Percentiles rank a stretch among this genome's conserved stretches.
phyloP scores from a whole-genome alignment of 345 rosid species.

The Eucalyptus microcorys region DNA sequence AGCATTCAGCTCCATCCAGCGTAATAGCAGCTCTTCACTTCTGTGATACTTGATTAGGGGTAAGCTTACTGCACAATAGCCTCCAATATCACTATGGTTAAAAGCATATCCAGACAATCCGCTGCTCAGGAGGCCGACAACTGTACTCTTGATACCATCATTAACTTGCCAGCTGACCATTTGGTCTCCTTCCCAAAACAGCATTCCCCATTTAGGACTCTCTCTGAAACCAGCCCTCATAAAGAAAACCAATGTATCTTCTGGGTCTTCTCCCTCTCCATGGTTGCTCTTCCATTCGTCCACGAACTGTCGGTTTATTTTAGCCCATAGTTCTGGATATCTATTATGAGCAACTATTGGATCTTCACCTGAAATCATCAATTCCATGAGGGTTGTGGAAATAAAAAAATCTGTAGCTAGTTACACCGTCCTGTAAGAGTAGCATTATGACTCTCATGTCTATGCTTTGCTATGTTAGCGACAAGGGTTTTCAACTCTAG shows the following conservation, averaged over 20 bases:
- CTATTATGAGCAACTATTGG: slow-evolving; percentile 59
- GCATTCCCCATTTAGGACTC: slow-evolving; percentile 68
- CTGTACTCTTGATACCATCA: slow-evolving; percentile 68
- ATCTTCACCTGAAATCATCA: slow-evolving; percentile 42
- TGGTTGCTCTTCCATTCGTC: slow-evolving; percentile 41
- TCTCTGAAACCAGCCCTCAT: slow-evolving; percentile 66
- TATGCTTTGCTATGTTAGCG: not conserved
- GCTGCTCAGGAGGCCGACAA: slow-evolving; percentile 52
- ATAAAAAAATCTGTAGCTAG: not conserved
- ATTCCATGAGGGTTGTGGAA: not conserved
- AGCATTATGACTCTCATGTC: not conserved
- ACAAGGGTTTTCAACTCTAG: not conserved
- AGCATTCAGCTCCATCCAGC: slow-evolving; percentile 77
- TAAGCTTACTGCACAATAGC: slow-evolving; percentile 49
- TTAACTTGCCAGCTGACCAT: slow-evolving; percentile 78
- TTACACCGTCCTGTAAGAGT: not conserved
- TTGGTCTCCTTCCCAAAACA: slow-evolving; percentile 82
- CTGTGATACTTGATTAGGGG: slow-evolving; percentile 41
- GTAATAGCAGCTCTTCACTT: slow-evolving; percentile 54
- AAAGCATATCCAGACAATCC: slow-evolving; percentile 62
- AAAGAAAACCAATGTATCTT: slow-evolving; percentile 48
- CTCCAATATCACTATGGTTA: slow-evolving; percentile 75
- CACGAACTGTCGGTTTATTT: slow-evolving; percentile 54
- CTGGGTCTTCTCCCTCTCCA: slow-evolving; percentile 15
- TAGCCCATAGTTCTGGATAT: slow-evolving; percentile 74